phyloP scores from a whole-genome alignment of 2,329 filamentous ascomycete species.

The Massarina eburnea region DNA sequence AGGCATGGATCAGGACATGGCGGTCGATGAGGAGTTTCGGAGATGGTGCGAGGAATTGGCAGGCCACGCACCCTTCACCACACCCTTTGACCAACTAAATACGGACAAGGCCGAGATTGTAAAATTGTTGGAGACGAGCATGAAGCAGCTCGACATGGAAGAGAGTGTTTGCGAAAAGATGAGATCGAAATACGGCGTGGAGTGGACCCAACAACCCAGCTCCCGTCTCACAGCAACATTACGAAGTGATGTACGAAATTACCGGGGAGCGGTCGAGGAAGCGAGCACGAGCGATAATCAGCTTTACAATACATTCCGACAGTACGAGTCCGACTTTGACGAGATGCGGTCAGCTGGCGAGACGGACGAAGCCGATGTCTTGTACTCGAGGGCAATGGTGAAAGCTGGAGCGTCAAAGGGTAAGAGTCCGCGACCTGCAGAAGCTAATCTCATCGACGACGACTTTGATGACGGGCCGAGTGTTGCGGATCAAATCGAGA shows the following conservation, averaged over 20 bases:
- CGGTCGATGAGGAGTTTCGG: slow-evolving; percentile 87
- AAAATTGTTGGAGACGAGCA: slow-evolving; percentile 72
- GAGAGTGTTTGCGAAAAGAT: slow-evolving; percentile 99
- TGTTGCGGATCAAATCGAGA: slow-evolving; percentile 84
- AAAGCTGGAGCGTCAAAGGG: slow-evolving; percentile 68
- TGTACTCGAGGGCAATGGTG: slow-evolving; percentile 85
- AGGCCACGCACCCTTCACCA: slow-evolving; percentile 75
- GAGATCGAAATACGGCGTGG: slow-evolving; percentile 91
- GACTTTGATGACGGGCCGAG: slow-evolving; percentile 82
- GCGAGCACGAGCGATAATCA: slow-evolving; percentile 84
- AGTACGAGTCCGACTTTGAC: slow-evolving; percentile 86
- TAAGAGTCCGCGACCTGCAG: slow-evolving; percentile 63
- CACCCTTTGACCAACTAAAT: slow-evolving; percentile 77
- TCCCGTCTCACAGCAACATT: slow-evolving; percentile 85
- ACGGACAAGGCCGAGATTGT: slow-evolving; percentile 76
- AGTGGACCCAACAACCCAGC: slow-evolving; percentile 98
- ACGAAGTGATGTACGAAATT: slow-evolving; percentile 82
- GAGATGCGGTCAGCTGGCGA: slow-evolving; percentile 92
- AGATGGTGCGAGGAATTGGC: slow-evolving; percentile 94
- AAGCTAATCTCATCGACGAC: slow-evolving; percentile 84
- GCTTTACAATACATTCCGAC: slow-evolving; percentile 77
- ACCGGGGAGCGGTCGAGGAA: slow-evolving; percentile 86
- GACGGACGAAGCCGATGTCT: slow-evolving; percentile 79
- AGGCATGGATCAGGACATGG: slow-evolving; percentile 84
- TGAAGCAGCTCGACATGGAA: slow-evolving; percentile 92